Evolutionary conservation across 805 yeast genomes (phyloP).

Genomic region (Komagataella populi): DNA sequence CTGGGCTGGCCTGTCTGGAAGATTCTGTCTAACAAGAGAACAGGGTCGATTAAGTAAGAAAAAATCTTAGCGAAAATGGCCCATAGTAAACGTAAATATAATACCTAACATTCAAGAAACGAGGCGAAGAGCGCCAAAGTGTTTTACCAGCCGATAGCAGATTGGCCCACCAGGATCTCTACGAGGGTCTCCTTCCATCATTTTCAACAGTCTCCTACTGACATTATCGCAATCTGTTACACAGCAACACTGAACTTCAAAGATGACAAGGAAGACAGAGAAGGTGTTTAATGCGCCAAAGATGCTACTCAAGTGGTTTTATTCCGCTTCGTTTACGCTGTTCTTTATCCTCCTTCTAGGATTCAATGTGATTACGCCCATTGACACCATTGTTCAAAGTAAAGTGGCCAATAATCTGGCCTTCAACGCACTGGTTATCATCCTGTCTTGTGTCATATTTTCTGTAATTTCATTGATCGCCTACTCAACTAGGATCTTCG

Average conservation of each 20-base stretch:
- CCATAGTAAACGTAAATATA: neutral
- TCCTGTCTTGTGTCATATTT: constrained; percentile 54
- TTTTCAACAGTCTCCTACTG: neutral
- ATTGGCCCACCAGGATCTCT: neutral
- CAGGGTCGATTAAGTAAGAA: neutral
- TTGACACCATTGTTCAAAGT: constrained; percentile 60
- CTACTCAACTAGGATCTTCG: constrained; percentile 45
- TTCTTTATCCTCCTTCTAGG: constrained; percentile 32
- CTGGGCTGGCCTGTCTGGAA: neutral
- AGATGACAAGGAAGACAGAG: constrained; percentile 5
- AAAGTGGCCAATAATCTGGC: constrained; percentile 45
- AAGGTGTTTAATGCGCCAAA: constrained; percentile 5
- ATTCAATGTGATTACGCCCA: constrained; percentile 58
- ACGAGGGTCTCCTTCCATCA: neutral
- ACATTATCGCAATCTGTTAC: neutral
- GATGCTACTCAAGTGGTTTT: constrained; percentile 21
- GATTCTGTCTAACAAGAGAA: neutral
- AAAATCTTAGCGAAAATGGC: neutral
- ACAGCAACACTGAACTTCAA: neutral
- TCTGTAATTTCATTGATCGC: constrained; percentile 34
- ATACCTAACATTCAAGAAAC: neutral
- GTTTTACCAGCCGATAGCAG: too few species aligned
- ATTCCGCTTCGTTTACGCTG: constrained; percentile 27
- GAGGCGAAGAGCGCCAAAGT: neutral
- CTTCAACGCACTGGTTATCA: constrained; percentile 69